A percentile compares a stretch with the other conserved stretches of the same genome.
Evolutionary conservation across 2,329 filamentous ascomycete genomes (phyloP).

Genomic region (Ascochyta clinopodiicola): DNA sequence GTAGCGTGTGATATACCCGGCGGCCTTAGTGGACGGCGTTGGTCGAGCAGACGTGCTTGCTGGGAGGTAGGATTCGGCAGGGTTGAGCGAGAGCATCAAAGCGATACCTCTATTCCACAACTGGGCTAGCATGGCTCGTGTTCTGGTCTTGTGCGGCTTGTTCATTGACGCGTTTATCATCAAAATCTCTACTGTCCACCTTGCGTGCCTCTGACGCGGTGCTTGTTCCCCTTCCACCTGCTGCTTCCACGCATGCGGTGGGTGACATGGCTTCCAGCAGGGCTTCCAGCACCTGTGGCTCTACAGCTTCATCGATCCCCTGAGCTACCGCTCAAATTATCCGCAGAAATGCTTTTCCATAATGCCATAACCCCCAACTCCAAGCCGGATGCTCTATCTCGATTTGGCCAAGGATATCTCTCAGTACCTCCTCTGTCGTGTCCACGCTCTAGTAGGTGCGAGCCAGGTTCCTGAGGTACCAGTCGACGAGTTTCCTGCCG

Average conservation of each 20-base stretch:
- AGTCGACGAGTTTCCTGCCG: conserved; percentile 94
- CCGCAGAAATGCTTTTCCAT: conserved; percentile 42
- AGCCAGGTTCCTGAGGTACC: conserved; percentile 97
- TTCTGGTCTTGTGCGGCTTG: conserved; percentile 5
- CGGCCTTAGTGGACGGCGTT: conserved; percentile 20
- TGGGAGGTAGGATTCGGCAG: background rate
- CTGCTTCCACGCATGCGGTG: conserved; percentile 19
- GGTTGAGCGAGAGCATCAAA: conserved; percentile 18
- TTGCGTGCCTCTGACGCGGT: conserved; percentile 14
- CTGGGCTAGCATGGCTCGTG: conserved; percentile 9
- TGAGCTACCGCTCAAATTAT: conserved; percentile 17
- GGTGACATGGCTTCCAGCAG: conserved; percentile 17
- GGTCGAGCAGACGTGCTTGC: conserved; percentile 19
- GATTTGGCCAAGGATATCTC: conserved; percentile 19
- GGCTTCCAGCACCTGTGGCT: conserved; percentile 16
- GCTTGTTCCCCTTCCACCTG: conserved; percentile 22
- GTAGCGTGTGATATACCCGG: background rate
- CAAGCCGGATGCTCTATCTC: conserved; percentile 45
- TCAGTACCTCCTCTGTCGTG: conserved; percentile 9
- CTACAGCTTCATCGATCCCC: conserved; percentile 20
- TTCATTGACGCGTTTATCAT: conserved; percentile 19
- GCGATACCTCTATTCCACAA: conserved; percentile 29
- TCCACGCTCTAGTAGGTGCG: conserved; percentile 76
- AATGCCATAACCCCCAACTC: conserved; percentile 42
- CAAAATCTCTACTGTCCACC: conserved; percentile 24